Evolutionary conservation across 2,329 filamentous ascomycete genomes (phyloP), one percentile per base, ranked within the genome.

Genomic region (Fusarium sp.): DNA sequence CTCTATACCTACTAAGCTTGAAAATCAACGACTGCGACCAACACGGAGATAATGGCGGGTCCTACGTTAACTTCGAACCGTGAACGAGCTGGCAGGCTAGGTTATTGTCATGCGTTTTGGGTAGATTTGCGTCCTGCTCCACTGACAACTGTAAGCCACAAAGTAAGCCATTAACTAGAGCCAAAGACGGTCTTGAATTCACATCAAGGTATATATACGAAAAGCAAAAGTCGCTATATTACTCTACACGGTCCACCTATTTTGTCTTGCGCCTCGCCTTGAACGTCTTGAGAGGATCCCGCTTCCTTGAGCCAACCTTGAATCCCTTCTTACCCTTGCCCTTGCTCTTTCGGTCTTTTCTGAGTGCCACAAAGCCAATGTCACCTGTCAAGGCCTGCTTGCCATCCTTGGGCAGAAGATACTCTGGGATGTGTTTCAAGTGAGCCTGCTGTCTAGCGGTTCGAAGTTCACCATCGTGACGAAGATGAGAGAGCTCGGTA

Each of bases 371-470:
- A 74, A 93, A 96, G 3, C 93, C 93, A 55, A 94, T 84, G 59
- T 92, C 86, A 82, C 55, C 89, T 33, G 86, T 86, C 53, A 93
- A 80, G 0, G 86, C 89, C 74, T 91, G 90, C 78, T 88, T 91
- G 41, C 90, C 90, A 75, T 87, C 94, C 75, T 79, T 86, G 82
- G 96, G 96, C 72, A 99, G 83, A 51, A 99, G 81, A 77, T 99
- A 99, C 46, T 97, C 94, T 0, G 96, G 96, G 2, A 99, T 92
- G 78, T 97, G 93, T 80, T 93, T 96, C 68, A 99, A 83, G 82
- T 99, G 96, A 9, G 92, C 87, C 79, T 98, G 94, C 45, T 94
- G 89, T 61, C 92, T 85, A 15, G 94, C 93, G 24, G 94, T 90
- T 62, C 94, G 87, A 57, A 97, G 84, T 78, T 97, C 95, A 37